Evolutionary conservation across 2,329 filamentous ascomycete species (phyloP), one percentile per base, ranked within the genome.

Genomic region (Ascosphaera pollenicola): DNA sequence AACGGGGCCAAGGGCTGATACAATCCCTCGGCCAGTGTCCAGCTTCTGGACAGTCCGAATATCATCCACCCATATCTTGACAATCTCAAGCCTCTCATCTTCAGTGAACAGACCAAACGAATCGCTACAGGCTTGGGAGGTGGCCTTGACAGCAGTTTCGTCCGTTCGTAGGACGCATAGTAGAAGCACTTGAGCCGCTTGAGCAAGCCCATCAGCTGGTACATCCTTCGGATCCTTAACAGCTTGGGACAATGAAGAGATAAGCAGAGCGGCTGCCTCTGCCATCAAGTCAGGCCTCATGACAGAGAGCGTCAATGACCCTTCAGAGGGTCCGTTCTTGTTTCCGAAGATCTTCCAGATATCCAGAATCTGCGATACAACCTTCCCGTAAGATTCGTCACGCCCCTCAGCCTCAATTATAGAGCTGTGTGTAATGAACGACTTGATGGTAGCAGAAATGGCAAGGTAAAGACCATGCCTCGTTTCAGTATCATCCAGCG

Each of bases 391-490:
- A 28, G 37, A 17, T n/a, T 32, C 51, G n/a, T 45, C 35, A 5
- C 43, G 41, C 15, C 50, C 41, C 32, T 49, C 41, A 16, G 38
- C 43, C 8, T 49, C 46, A 7, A 41, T 42, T 13, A 4, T 39
- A 37, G 42, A 41, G 41, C 43, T 44, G 36, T 51, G 41, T 1
- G 18, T 19, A 37, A 49, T 49, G 41, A 52, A 54, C 13, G 56
- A 49, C 42, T 58, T 53, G 11, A 62, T 42, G 2, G 54, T 54
- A 13, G 58, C 49, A 28, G 59, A 49, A 41, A 63, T 49, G 2
- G 57, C 53, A 18, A 64, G 44, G 17, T 64, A 46, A 45, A 58
- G 57, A 5, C 61, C 62, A 44, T 64, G 61, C 34, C 60, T 53
- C n/a, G 51, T 50, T 44, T 61, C 60, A 2, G 58, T 49, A 40